phyloP scores from a whole-genome alignment of 345 rosid genomes.

The Geranium rotundifolium region DNA sequence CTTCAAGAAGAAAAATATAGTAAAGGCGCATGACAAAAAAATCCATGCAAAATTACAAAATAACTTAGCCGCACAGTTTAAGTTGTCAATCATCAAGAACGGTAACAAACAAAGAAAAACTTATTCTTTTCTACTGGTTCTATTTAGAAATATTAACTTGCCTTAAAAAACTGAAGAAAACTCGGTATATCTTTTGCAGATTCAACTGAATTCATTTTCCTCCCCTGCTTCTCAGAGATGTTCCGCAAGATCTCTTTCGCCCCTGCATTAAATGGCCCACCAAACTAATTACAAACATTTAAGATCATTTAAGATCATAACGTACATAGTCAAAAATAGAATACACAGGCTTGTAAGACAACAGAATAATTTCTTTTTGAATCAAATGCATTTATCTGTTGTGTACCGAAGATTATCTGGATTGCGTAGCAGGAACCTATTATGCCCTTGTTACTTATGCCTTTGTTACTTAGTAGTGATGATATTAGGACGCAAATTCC shows the following conservation, averaged over 20 bases:
- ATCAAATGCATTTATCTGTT: not conserved
- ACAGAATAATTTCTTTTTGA: not conserved
- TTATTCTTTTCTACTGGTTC: not conserved
- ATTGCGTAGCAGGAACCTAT: not conserved
- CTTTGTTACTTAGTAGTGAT: too few relatives aligned
- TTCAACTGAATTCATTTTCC: slow-evolving; percentile 69
- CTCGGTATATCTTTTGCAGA: slow-evolving; percentile 66
- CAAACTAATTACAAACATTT: slow-evolving; percentile 4
- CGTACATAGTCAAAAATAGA: not conserved
- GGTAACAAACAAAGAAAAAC: not conserved
- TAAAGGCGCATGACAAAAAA: not conserved
- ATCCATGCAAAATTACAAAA: not conserved
- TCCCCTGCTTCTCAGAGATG: slow-evolving; percentile 84
- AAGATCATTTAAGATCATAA: slow-evolving; percentile 2
- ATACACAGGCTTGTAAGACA: not conserved
- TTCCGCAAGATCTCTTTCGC: slow-evolving; percentile 68
- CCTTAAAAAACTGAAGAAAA: slow-evolving; percentile 71
- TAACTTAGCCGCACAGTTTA: not conserved
- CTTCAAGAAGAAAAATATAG: not conserved
- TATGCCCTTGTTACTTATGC: not conserved
- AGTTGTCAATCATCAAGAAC: not conserved
- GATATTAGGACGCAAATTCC: not conserved
- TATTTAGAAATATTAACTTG: slow-evolving; percentile 10
- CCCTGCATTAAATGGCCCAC: slow-evolving; percentile 34
- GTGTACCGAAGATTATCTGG: not conserved